phyloP scores from a whole-genome alignment of 2,329 filamentous ascomycete genomes.

The Pleurostoma richardsiae region DNA sequence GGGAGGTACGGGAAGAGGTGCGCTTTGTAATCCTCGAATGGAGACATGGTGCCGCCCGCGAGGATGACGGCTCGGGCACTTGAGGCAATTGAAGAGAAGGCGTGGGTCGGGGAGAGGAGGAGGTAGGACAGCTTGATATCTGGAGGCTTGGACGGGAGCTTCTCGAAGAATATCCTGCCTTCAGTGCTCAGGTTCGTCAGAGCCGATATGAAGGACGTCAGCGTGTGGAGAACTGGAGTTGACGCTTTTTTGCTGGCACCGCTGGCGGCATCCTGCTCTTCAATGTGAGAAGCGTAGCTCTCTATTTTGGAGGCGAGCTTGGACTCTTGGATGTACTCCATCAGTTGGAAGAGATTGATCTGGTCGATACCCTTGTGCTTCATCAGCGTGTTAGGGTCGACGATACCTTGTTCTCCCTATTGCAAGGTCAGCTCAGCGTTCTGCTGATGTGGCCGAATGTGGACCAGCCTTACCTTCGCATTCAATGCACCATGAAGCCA shows the following conservation, averaged over 20 bases:
- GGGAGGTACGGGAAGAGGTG: conserved; percentile 78
- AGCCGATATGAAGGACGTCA: conserved; percentile 64
- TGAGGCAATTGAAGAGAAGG: conserved; percentile 83
- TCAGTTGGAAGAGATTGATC: conserved; percentile 87
- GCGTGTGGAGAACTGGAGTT: conserved; percentile 48
- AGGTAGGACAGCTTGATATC: conserved; percentile 73
- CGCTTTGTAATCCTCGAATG: conserved; percentile 82
- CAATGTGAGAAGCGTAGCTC: conserved; percentile 67
- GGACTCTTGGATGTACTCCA: conserved; percentile 83
- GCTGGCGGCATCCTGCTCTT: conserved; percentile 35
- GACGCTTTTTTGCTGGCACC: conserved; percentile 17
- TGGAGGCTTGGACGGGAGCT: conserved; percentile 21
- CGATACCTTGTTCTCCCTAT: conserved; percentile 56
- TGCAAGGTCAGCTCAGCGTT: conserved; percentile 1
- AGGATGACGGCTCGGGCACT: conserved; percentile 83
- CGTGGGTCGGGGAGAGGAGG: conserved; percentile 83
- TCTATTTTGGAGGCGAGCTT: conserved; percentile 94
- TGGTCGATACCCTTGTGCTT: conserved; percentile 86
- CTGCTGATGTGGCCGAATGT: too few relatives aligned
- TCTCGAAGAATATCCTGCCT: conserved; percentile 61
- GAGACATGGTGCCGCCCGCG: conserved; percentile 96
- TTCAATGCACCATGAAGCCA: conserved; percentile 57
- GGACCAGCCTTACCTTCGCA: conserved; percentile 33
- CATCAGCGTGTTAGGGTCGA: conserved; percentile 68
- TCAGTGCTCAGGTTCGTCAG: conserved; percentile 80